These are phyloP conservation scores for Bisporella sp. DNA, from an alignment of 2,329 filamentous ascomycete species.

Conservation along the genomic window DNA sequence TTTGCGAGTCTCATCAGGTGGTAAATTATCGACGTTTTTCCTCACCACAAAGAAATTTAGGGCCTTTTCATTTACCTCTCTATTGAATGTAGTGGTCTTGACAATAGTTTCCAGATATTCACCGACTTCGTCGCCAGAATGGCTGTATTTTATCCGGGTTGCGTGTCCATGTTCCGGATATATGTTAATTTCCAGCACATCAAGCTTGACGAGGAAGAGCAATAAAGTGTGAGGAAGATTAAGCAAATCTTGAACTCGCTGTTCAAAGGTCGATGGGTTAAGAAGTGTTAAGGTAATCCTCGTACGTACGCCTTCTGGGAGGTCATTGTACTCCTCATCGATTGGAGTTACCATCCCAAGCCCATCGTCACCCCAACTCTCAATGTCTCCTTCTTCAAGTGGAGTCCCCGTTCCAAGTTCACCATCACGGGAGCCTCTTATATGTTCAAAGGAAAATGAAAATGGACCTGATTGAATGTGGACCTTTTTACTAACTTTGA, in stretches of 20 bases:
- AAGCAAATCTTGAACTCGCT: background rate
- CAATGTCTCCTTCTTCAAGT: too few species aligned
- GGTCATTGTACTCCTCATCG: background rate
- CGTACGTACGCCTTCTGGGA: background rate
- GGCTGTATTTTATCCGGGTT: too few species aligned
- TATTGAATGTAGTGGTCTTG: too few species aligned
- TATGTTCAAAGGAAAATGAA: background rate
- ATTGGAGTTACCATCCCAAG: slow-evolving; percentile 3
- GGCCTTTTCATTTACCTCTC: too few species aligned
- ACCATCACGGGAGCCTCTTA: too few species aligned
- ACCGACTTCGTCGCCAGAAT: too few species aligned
- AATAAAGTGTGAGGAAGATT: slow-evolving; percentile 2
- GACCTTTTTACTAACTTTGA: slow-evolving; percentile 28
- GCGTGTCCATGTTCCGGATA: slow-evolving; percentile 9
- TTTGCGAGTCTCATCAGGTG: background rate
- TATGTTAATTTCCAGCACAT: background rate
- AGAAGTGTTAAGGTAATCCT: background rate
- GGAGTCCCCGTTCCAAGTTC: too few species aligned
- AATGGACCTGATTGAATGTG: slow-evolving; percentile 33
- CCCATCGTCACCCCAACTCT: background rate
- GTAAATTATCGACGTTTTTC: background rate
- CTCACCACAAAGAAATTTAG: background rate
- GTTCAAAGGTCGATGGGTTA: background rate
- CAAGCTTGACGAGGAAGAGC: slow-evolving; percentile 1
- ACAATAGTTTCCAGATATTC: too few species aligned